Evolutionary conservation across 2,329 filamentous ascomycete genomes (phyloP).

Genomic region (Stagonosporopsis vannaccii): DNA sequence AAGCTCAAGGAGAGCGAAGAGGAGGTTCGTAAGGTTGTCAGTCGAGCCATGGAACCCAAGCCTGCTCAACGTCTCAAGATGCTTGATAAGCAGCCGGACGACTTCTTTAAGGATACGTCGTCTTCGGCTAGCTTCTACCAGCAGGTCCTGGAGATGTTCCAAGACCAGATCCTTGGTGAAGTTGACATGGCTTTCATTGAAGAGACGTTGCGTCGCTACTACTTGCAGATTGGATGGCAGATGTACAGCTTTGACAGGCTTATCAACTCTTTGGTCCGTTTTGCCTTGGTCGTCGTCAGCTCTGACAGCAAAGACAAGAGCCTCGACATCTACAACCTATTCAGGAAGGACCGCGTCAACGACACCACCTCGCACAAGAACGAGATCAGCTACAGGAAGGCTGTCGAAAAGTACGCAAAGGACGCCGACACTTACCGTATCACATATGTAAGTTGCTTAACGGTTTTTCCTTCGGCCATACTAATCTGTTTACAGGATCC

Average conservation of each 20-base stretch:
- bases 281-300: constrained; percentile 82
- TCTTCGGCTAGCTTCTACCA: constrained; percentile 77
- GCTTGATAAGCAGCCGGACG: constrained; percentile 74
- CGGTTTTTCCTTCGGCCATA: not conserved
- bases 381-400: constrained; percentile 89
- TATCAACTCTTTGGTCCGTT: constrained; percentile 79
- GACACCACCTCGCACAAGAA: constrained; percentile 88
- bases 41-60: constrained; percentile 75
- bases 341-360: constrained; percentile 79
- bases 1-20: constrained; percentile 82
- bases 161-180: constrained; percentile 83
- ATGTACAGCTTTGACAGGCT: constrained; percentile 93
- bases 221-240: constrained; percentile 89
- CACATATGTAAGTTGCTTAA: constrained; percentile 77
- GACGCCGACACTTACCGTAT: constrained; percentile 92
- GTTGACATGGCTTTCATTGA: constrained; percentile 85
- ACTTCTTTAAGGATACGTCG: constrained; percentile 76
- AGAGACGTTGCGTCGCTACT: constrained; percentile 89
- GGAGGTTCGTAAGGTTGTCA: constrained; percentile 75
- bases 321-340: constrained; percentile 86
- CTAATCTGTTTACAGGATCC: constrained; percentile 46
- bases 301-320: constrained; percentile 93
- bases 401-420: constrained; percentile 90
- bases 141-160: constrained; percentile 83
- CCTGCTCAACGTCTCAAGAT: constrained; percentile 85